Conservation (phyloP, 139 green algal species). For the Mesostigma viride region DNA sequence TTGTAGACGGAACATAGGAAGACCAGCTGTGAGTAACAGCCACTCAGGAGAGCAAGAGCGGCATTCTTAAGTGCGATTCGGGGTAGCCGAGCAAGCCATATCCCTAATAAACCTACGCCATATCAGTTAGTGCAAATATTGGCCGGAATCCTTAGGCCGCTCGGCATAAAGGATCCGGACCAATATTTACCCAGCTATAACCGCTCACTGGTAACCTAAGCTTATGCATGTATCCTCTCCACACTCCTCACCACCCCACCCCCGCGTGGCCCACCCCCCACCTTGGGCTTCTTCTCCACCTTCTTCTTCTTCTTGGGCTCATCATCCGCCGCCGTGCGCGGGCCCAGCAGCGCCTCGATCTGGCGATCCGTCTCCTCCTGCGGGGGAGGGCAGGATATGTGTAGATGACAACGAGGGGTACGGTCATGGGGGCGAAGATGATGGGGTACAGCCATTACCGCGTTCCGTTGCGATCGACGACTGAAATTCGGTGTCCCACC, state of each 20-base stretch:
- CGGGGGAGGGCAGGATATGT: not conserved
- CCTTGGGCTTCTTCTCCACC: slow-evolving; percentile 24
- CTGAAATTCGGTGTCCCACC: not conserved
- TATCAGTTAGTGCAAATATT: slow-evolving; percentile 6
- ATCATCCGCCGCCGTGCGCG: slow-evolving; percentile 21
- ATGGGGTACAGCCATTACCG: not conserved
- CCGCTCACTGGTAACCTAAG: too few relatives aligned
- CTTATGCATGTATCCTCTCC: too few relatives aligned
- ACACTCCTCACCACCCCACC: not conserved
- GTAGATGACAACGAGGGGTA: not conserved
- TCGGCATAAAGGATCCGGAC: not conserved
- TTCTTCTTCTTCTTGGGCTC: slow-evolving; percentile 30
- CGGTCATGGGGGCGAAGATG: not conserved
- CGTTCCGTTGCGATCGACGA: not conserved
- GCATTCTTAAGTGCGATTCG: not conserved
- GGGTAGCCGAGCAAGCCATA: too few relatives aligned
- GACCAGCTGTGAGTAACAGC: too few relatives aligned
- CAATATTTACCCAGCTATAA: too few relatives aligned
- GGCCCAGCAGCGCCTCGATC: slow-evolving; percentile 26
- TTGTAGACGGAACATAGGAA: too few relatives aligned
- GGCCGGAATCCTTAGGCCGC: not conserved
- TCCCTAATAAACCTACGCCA: not conserved
- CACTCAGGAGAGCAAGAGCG: not conserved
- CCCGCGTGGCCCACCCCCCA: slow-evolving; percentile 4
- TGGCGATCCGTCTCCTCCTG: slow-evolving; percentile 30